Evolutionary conservation across 768 basidiomycete genomes (phyloP), one percentile per base, ranked within the genome.

Genomic region (Dacryopinax spathularia): DNA sequence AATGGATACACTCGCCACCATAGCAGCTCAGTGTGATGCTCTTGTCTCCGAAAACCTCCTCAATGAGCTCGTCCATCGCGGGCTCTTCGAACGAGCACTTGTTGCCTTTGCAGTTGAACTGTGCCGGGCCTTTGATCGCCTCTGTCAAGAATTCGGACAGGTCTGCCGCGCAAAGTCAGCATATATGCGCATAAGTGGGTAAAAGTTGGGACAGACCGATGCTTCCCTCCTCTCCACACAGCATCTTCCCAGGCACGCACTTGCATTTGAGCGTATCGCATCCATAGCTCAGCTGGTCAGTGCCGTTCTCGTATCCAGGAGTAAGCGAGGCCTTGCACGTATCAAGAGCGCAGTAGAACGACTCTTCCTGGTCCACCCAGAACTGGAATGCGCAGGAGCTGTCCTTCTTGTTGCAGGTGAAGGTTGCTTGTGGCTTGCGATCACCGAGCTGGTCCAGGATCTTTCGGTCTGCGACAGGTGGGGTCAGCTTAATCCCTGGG

Each of bases 191-290:
- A 37, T n/a, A 33, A 37, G 18, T 10, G 36, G 61, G 20, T 16
- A 43, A 33, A 12, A 44, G 25, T 18, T 10, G n/a, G 10, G 1
- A 80, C 88, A 64, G 65, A 92, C 92, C 89, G 62, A 96, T 83
- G 69, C 90, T 93, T 15, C 94, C 95, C 56, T 90, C 84, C 70
- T 99, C 93, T 9, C 95, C 95, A 69, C 95, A 99, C 4, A 99
- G 82, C 78, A 98, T 97, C 41, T 89, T 79, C 1, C 83, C 91
- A 0, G 95, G 91, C n/a, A 99, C 84, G 71, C 95, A 99, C 64
- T 82, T 84, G 75, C 96, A 98, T 69, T 87, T 80, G 63, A 99
- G 86, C 64, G 85, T 83, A 44, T 89, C 80, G 72, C 96, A 99
- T 0, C 77, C 77, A 73, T 96, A 96, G 29, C 22, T 25, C 48